A percentile compares a stretch with the other conserved stretches of the same genome.
Evolutionary conservation across 495 filamentous ascomycete species (phyloP).

Genomic region (Daldinia bambusicola): DNA sequence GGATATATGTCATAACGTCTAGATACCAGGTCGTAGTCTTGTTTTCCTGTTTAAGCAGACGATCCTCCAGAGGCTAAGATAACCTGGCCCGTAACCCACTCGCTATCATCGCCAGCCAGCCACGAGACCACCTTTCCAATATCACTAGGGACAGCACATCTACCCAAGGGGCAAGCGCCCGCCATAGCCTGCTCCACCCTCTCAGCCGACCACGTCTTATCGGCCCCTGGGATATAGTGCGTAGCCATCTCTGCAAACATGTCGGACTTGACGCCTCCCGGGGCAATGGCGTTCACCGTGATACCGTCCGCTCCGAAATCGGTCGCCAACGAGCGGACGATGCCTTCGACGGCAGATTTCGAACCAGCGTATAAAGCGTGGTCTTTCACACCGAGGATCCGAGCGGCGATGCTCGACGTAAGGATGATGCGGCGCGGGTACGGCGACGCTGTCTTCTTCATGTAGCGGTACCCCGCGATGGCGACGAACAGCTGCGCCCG

Average conservation of each 20-base stretch:
- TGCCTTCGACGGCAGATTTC: slow-evolving; percentile 21
- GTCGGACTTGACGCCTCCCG: slow-evolving; percentile 21
- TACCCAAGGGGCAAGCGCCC: slow-evolving; percentile 9
- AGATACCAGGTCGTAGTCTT: neutral
- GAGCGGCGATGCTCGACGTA: slow-evolving; percentile 23
- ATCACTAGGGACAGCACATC: slow-evolving; percentile 9
- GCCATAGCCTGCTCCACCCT: slow-evolving; percentile 9
- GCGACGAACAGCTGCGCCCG: slow-evolving; percentile 23
- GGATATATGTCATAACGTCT: neutral
- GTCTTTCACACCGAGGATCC: slow-evolving; percentile 18
- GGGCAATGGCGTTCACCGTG: slow-evolving; percentile 24
- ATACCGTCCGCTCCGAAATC: slow-evolving; percentile 16
- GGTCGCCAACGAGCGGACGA: slow-evolving; percentile 22
- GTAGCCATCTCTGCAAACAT: slow-evolving; percentile 25
- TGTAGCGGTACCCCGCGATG: slow-evolving; percentile 12
- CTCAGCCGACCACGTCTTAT: slow-evolving; percentile 16
- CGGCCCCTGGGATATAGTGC: slow-evolving; percentile 21
- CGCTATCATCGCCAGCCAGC: slow-evolving; percentile 11
- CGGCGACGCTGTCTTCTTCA: slow-evolving; percentile 1
- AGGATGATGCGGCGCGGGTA: slow-evolving; percentile 14
- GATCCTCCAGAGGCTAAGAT: slow-evolving; percentile 18
- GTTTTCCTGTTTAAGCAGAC: neutral
- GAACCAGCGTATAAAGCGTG: slow-evolving; percentile 23
- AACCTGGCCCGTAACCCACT: slow-evolving; percentile 15
- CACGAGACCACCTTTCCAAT: slow-evolving; percentile 20